Base-by-base conservation (phyloP, 1,284 basidiomycete genomes). In the Fistulinella cinereoalba region DNA sequence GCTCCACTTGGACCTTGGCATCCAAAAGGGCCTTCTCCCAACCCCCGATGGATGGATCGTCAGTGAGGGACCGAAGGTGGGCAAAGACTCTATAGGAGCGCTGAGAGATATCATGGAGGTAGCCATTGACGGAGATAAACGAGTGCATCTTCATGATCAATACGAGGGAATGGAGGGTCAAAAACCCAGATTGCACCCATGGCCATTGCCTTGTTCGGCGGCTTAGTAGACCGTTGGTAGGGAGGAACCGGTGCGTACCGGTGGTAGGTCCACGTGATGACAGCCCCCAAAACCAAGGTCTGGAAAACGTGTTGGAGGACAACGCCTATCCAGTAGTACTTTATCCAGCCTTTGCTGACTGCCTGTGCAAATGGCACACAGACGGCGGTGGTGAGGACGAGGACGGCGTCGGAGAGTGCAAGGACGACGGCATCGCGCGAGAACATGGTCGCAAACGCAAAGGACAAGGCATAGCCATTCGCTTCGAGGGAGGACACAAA, bases 91-190 rank as follows among this genome's bases (percentile, higher is more conserved):
- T 52, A 39, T 75, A 60, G 3, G 81, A 73, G 41, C 79, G 74
- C 12, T 68, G 58, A 31, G 72, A 67, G 16, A 83, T 74, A 9
- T 71, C 67, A 50, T 89, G 81, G 39, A 97, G 81, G 61, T 89
- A 83, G 6, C 95, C 92, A 62, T 98, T 98, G 46, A 89, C 81
- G 23, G 84, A 79, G 69, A 92, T 82, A 69, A 98, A 99, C 15
- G 93, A 97, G 70, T 98, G 94, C 75, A 97, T 82, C 68, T 97
- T 97, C 93, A 97, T 97, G 57, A 96, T 81, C 85, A 96, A 88
- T 47, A 84, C 85, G 8, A 97, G 71, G 12, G 87, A 83, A 66
- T 95, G 96, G n/a, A 98, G 71, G 0, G 93, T 95, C 43, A 98
- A 75, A 70, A 94, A 98, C 8, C 95, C 95, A 0, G 92, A 92